Evolutionary conservation across 257 asterid species (phyloP), one percentile per base, ranked within the genome.

Genomic region (Echites panduratus): DNA sequence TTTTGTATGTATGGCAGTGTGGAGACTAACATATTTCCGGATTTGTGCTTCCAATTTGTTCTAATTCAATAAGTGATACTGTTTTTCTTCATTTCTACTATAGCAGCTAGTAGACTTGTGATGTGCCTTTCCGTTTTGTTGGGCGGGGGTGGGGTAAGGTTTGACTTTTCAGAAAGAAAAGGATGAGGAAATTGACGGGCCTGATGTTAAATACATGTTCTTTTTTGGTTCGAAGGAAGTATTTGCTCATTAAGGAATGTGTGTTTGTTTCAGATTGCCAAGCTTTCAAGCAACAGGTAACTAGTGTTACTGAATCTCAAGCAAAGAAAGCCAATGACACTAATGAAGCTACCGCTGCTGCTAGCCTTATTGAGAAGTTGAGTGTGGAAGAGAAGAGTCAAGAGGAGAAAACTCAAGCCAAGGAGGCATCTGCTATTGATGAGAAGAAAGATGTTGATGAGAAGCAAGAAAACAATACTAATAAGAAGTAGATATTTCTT

Each of bases 251-350:
- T 26, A 13, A 17, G 14, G 29, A 43, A 32, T 32, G 22, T 53
- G 52, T 74, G 45, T 40, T 13, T 72, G 5, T 13, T 52, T 72
- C 85, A 93, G 98, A 90, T 79, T 90, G 96, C 96, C 87, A 85
- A 71, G 22, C 87, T 29, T 93, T 90, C 80, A 89, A 88, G 80
- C 93, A 90, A 35, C 85, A 77, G 83, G 82, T 89, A 54, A 89
- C 83, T 80, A 91, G 89, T 70, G 80, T 93, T 75, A 84, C 92
- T 12, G 92, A 91, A 76, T 85, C 96, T 66, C 85, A 79, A 74
- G 72, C 79, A 24, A 72, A 74, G 57, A 84, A 70, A 29, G 68
- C 79, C 49, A 86, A 59, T 68, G 92, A 83, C 12, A 75, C 80
- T 22, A 82, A 84, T 81, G 92, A 85, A 83, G 90, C 76, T 50